Evolutionary conservation across 2,329 filamentous ascomycete genomes (phyloP).

Genomic region (Stagonosporopsis vannaccii): DNA sequence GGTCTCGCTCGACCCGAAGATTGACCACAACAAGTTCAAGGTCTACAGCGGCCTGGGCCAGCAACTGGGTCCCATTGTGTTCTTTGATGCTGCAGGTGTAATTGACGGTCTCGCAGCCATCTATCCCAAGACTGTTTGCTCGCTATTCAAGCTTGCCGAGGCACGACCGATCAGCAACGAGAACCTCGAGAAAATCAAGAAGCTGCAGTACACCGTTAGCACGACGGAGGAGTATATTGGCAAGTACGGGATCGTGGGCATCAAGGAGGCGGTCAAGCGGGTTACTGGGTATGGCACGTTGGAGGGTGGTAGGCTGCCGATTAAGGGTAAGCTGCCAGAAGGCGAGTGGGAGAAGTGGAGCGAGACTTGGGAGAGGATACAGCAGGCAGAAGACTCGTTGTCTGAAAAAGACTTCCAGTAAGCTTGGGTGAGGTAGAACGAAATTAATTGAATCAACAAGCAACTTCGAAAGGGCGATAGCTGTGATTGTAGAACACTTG

Average conservation of each 20-base stretch:
- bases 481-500: not conserved
- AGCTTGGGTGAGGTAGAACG: not conserved
- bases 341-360: constrained; percentile 63
- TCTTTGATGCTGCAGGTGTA: constrained; percentile 69
- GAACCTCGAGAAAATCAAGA: constrained; percentile 58
- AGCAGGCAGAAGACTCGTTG: constrained; percentile 42
- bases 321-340: constrained; percentile 65
- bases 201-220: constrained; percentile 68
- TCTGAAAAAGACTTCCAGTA: constrained; percentile 35
- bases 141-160: constrained; percentile 61
- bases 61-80: constrained; percentile 68
- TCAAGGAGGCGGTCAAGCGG: constrained; percentile 69
- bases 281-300: constrained; percentile 66
- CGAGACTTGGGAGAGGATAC: constrained; percentile 40
- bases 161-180: constrained; percentile 44
- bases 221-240: constrained; percentile 68
- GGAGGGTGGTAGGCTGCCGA: constrained; percentile 66
- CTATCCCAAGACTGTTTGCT: constrained; percentile 68
- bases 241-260: constrained; percentile 67
- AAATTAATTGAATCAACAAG: not conserved
- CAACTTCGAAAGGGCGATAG: not conserved
- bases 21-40: constrained; percentile 66
- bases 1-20: constrained; percentile 65
- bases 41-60: constrained; percentile 72
- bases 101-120: constrained; percentile 72